Conservation (phyloP, 2,329 filamentous ascomycete species). For the Diplodia sapinea region DNA sequence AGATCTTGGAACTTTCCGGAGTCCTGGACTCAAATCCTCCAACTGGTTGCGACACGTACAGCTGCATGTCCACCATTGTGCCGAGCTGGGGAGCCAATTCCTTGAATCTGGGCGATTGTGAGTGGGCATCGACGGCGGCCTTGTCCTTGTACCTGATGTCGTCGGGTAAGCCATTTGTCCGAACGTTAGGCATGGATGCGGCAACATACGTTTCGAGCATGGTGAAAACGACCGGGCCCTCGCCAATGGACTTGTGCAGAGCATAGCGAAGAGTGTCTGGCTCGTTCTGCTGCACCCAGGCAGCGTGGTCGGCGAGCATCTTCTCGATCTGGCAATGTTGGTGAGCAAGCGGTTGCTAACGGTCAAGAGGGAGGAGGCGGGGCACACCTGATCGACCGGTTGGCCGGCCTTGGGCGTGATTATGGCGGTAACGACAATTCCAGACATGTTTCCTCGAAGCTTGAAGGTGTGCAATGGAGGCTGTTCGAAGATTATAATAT, state of each 20-base stretch:
- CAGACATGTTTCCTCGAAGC: slow-evolving; percentile 34
- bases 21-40: slow-evolving; percentile 5
- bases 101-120: slow-evolving; percentile 38
- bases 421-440: slow-evolving; percentile 41
- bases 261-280: slow-evolving; percentile 45
- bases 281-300: slow-evolving; percentile 42
- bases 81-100: slow-evolving; percentile 32
- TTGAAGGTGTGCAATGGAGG: background rate
- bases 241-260: slow-evolving; percentile 41
- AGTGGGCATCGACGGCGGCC: slow-evolving; percentile 40
- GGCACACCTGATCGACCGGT: slow-evolving; percentile 39
- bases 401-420: slow-evolving; percentile 43
- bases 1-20: background rate
- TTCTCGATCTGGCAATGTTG: slow-evolving; percentile 41
- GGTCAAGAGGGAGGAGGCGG: background rate
- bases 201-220: slow-evolving; percentile 44
- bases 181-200: no score
- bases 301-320: slow-evolving; percentile 38
- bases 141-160: slow-evolving; percentile 41
- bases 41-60: slow-evolving; percentile 10
- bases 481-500: background rate
- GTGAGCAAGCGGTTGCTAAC: background rate
- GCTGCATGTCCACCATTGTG: slow-evolving; percentile 1
- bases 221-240: slow-evolving; percentile 39
- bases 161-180: background rate